These are phyloP conservation scores for Lecanicillium sp. DNA, from an alignment of 2,329 filamentous ascomycete species.

Conservation along the genomic window DNA sequence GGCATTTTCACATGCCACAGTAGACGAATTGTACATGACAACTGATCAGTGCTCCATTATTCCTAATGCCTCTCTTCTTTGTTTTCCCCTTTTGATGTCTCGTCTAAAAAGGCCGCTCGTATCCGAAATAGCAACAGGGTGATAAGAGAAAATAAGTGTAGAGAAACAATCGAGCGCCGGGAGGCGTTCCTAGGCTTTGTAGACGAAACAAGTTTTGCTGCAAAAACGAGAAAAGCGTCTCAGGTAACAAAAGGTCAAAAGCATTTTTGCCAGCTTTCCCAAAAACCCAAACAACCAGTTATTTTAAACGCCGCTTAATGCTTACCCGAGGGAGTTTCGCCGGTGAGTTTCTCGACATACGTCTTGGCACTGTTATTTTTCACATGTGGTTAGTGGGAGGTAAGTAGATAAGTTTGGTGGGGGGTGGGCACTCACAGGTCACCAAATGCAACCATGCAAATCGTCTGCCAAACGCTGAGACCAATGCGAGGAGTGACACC, in stretches of 20 bases:
- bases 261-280: neutral
- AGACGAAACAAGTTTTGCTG: no score
- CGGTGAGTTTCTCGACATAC: constrained; percentile 59
- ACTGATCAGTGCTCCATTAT: no score
- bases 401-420: neutral
- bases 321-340: constrained; percentile 57
- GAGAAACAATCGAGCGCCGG: no score
- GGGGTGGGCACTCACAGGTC: constrained; percentile 64
- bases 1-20: no score
- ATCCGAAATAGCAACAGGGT: no score
- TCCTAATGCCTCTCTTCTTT: no score
- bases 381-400: neutral
- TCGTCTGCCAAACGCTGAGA: constrained; percentile 95
- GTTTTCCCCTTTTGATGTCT: no score
- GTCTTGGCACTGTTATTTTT: constrained; percentile 47
- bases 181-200: no score
- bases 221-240: neutral
- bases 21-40: no score
- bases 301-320: constrained; percentile 40
- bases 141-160: no score
- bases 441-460: constrained; percentile 98
- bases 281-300: constrained; percentile 1
- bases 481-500: constrained; percentile 91
- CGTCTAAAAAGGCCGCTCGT: no score
- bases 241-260: neutral